Conservation (phyloP, 106 monocot species). For the Amphibolis antarctica region DNA sequence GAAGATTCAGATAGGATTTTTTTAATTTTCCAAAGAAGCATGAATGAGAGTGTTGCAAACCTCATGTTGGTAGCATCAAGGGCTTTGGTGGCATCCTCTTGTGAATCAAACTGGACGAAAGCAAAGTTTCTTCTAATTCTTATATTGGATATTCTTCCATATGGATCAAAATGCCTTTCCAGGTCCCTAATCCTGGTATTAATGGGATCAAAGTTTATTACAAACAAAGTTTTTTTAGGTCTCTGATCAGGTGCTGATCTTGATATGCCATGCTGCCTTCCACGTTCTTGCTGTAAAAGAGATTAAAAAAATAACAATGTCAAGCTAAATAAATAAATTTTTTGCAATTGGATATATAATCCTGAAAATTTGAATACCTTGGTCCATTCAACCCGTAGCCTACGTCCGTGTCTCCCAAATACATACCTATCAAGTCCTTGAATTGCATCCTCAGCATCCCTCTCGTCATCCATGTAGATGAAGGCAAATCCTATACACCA, state of each 20-base stretch:
- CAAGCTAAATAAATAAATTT: background rate
- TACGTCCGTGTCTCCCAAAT: constrained; percentile 82
- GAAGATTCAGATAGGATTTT: too few species aligned
- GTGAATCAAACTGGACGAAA: constrained; percentile 76
- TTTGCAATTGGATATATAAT: background rate
- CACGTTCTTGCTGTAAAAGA: constrained; percentile 50
- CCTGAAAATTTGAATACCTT: constrained; percentile 36
- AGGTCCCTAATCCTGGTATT: constrained; percentile 71
- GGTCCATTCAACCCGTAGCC: constrained; percentile 92
- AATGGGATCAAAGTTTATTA: constrained; percentile 91
- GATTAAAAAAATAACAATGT: background rate
- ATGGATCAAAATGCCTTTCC: constrained; percentile 91
- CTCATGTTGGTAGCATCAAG: constrained; percentile 87
- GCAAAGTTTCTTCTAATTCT: constrained; percentile 95
- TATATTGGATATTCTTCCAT: constrained; percentile 82
- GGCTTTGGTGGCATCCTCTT: constrained; percentile 89
- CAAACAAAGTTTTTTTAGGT: constrained; percentile 92
- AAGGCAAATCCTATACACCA: constrained; percentile 76
- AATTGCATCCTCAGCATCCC: constrained; percentile 95
- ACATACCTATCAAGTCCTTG: constrained; percentile 70
- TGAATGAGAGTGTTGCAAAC: constrained; percentile 21
- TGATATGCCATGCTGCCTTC: constrained; percentile 43
- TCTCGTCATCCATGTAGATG: constrained; percentile 97
- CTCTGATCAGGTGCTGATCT: constrained; percentile 47
- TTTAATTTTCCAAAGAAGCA: background rate